phyloP scores from a whole-genome alignment of 139 green algal species.

The Volvox reticuliferus region DNA sequence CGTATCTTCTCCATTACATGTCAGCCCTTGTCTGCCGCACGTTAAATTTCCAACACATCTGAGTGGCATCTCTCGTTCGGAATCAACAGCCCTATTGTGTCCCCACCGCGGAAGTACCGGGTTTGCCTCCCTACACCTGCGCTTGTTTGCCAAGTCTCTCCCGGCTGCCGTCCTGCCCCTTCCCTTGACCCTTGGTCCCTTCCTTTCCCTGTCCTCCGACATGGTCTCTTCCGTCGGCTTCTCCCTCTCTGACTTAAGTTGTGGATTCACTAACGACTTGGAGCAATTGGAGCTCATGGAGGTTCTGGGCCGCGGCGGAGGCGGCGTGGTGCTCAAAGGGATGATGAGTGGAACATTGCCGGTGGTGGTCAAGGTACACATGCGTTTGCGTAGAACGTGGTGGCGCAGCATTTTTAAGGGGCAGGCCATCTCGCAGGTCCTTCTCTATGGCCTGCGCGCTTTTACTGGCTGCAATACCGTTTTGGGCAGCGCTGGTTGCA shows the following conservation, averaged over 20 bases:
- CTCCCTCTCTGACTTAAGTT: background rate
- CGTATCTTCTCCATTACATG: too few species aligned
- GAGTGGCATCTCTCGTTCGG: background rate
- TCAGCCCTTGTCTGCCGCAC: too few species aligned
- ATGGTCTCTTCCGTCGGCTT: background rate
- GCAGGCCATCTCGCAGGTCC: too few species aligned
- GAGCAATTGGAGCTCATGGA: constrained; percentile 22
- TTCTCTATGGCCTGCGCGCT: too few species aligned
- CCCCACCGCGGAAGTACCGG: too few species aligned
- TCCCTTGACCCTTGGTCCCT: background rate
- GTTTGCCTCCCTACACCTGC: background rate
- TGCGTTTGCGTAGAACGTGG: too few species aligned
- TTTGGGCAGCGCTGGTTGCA: too few species aligned
- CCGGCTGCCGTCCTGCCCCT: too few species aligned
- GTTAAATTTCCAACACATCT: background rate
- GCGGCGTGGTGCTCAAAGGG: constrained; percentile 32
- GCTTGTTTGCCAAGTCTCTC: background rate
- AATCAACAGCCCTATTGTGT: background rate
- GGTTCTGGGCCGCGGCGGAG: constrained; percentile 23
- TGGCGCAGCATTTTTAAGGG: too few species aligned
- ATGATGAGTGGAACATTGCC: constrained; percentile 15
- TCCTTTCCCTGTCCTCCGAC: background rate
- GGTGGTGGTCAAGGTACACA: constrained; percentile 28
- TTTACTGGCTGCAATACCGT: too few species aligned
- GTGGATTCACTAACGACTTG: background rate